Conservation (phyloP, 2,329 filamentous ascomycete species). For the Clonostachys sp. region DNA sequence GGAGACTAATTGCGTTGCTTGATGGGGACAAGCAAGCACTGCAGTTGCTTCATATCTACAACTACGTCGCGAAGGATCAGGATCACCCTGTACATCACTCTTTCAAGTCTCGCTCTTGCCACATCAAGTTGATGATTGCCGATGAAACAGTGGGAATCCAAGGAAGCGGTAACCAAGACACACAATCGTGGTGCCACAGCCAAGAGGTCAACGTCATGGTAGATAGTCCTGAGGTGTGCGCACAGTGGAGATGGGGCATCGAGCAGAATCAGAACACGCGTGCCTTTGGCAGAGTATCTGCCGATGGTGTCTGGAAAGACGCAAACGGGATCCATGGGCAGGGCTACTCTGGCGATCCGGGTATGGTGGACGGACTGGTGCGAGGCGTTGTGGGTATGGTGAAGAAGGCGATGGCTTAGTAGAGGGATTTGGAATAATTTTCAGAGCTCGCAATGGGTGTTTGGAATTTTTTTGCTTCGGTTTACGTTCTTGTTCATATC, state of each 20-base stretch:
- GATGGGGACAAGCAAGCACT: slow-evolving; percentile 30
- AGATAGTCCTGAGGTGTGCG: slow-evolving; percentile 58
- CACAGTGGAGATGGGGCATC: slow-evolving; percentile 56
- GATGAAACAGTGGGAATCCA: slow-evolving; percentile 66
- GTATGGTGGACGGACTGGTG: slow-evolving; percentile 4
- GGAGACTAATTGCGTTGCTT: slow-evolving; percentile 52
- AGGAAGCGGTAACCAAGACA: slow-evolving; percentile 77
- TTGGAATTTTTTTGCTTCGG: too few relatives aligned
- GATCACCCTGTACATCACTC: slow-evolving; percentile 60
- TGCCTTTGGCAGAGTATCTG: slow-evolving; percentile 46
- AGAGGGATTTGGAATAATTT: neutral
- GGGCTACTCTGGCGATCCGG: slow-evolving; percentile 8
- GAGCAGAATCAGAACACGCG: slow-evolving; percentile 64
- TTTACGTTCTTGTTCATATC: too few relatives aligned
- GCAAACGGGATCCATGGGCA: slow-evolving; percentile 24
- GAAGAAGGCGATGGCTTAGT: slow-evolving; percentile 1
- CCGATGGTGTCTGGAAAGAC: slow-evolving; percentile 62
- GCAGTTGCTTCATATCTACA: slow-evolving; percentile 51
- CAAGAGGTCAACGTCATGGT: slow-evolving; percentile 77
- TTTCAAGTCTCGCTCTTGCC: slow-evolving; percentile 64
- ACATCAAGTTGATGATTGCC: slow-evolving; percentile 73
- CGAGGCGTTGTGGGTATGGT: slow-evolving; percentile 7
- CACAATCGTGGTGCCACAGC: slow-evolving; percentile 73
- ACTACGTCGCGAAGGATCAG: slow-evolving; percentile 74
- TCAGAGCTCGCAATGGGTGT: neutral